Percentiles rank a stretch among this genome's conserved stretches.
Evolutionary conservation across 1,139 yeast genomes (phyloP).

Genomic region (Hanseniaspora gamundiae): DNA sequence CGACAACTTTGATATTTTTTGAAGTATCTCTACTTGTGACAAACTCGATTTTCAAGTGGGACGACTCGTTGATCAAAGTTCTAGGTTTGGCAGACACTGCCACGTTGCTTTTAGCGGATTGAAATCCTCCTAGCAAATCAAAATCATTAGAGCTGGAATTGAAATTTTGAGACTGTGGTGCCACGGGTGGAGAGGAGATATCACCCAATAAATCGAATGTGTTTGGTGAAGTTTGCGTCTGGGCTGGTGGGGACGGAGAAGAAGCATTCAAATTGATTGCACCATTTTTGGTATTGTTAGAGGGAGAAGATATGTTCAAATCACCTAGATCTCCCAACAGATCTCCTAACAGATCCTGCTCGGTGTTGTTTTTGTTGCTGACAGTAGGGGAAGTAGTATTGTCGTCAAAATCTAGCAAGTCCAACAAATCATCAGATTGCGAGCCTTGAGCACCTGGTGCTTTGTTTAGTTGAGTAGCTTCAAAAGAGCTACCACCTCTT

Average conservation of each 20-base stretch:
- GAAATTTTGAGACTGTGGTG: conserved; percentile 16
- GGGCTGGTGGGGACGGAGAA: conserved; percentile 18
- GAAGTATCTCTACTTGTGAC: conserved; percentile 30
- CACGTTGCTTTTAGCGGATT: conserved; percentile 29
- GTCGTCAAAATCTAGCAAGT: conserved; percentile 72
- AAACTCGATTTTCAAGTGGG: conserved; percentile 38
- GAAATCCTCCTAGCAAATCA: conserved; percentile 36
- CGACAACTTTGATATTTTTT: conserved; percentile 33
- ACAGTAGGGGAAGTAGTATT: conserved; percentile 33
- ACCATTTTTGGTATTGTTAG: conserved; percentile 28
- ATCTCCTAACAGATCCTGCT: conserved; percentile 26
- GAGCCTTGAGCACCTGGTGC: conserved; percentile 25
- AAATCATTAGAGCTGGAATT: conserved; percentile 10
- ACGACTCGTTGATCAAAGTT: conserved; percentile 33
- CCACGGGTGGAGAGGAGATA: conserved; percentile 28
- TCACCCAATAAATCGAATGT: conserved; percentile 33
- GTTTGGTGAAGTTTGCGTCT: conserved; percentile 6
- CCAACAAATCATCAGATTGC: conserved; percentile 32
- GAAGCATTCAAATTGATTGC: conserved; percentile 29
- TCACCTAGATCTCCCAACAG: conserved; percentile 56
- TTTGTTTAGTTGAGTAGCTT: conserved; percentile 47
- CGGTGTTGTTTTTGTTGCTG: neutral
- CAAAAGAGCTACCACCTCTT: conserved; percentile 49
- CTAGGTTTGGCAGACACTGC: conserved; percentile 13
- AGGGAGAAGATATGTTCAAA: conserved; percentile 31